Percentiles rank a stretch among this genome's conserved stretches.
Evolutionary conservation across 2,329 filamentous ascomycete genomes (phyloP).

Genomic region (Penicillium sp.): DNA sequence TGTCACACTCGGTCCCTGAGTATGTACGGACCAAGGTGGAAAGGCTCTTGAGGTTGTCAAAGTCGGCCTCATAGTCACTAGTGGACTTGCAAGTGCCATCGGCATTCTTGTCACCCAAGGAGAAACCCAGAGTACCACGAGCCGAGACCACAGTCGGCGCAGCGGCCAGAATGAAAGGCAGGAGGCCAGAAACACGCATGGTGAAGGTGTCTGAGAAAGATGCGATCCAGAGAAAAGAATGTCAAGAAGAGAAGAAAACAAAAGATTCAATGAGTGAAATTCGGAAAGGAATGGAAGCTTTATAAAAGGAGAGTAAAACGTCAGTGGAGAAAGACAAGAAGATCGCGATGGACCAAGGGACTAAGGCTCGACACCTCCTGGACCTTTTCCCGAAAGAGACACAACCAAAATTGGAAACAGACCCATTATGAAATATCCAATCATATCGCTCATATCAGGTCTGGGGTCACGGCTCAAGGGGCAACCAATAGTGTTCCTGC

Average conservation of each 20-base stretch:
- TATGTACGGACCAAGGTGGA: slow-evolving; percentile 62
- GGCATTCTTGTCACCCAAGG: slow-evolving; percentile 59
- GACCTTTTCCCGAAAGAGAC: slow-evolving; percentile 1
- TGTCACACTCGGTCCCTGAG: slow-evolving; percentile 61
- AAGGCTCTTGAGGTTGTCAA: slow-evolving; percentile 53
- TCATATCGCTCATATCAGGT: neutral
- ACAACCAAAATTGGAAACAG: neutral
- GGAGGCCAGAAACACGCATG: slow-evolving; percentile 45
- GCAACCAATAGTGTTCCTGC: neutral
- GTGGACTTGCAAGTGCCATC: slow-evolving; percentile 59
- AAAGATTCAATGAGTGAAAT: slow-evolving; percentile 5
- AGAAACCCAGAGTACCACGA: slow-evolving; percentile 58
- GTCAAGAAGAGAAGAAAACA: neutral
- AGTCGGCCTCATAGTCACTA: slow-evolving; percentile 61
- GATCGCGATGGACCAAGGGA: neutral
- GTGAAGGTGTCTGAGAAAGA: slow-evolving; percentile 16
- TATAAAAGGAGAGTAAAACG: slow-evolving; percentile 5
- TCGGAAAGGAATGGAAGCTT: neutral
- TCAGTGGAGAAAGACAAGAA: slow-evolving; percentile 9
- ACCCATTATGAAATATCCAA: neutral
- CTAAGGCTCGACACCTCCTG: slow-evolving; percentile 8
- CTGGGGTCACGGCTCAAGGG: neutral
- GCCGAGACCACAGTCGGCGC: slow-evolving; percentile 49
- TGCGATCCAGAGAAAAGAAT: slow-evolving; percentile 2
- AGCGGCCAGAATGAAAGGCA: slow-evolving; percentile 40